Evolutionary conservation across 1,284 basidiomycete species (phyloP).

Genomic region (Rhodotorula glutinis): DNA sequence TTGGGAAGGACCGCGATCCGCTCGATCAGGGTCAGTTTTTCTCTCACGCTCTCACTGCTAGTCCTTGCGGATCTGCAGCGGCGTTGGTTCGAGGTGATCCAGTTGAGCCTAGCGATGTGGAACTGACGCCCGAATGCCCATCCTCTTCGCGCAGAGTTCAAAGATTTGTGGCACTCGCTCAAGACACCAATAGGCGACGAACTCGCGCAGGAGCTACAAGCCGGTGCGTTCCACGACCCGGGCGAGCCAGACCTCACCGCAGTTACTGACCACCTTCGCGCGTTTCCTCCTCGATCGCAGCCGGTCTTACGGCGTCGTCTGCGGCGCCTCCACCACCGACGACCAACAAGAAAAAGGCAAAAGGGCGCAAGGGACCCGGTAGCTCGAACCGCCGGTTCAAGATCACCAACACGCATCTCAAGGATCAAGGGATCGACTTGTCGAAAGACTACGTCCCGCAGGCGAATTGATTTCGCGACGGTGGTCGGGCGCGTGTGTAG

Average conservation of each 20-base stretch:
- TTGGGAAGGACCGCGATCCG: slow-evolving; percentile 58
- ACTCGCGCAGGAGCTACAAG: slow-evolving; percentile 24
- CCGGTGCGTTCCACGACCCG: slow-evolving; percentile 10
- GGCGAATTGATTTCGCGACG: background rate
- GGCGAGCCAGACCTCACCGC: background rate
- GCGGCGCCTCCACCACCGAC: slow-evolving; percentile 12
- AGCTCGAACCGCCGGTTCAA: slow-evolving; percentile 70
- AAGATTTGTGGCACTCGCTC: slow-evolving; percentile 76
- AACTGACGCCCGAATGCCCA: too few species aligned
- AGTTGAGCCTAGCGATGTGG: background rate
- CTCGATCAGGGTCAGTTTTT: slow-evolving; percentile 79
- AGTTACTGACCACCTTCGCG: background rate
- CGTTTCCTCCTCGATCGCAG: slow-evolving; percentile 3
- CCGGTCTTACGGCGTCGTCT: slow-evolving; percentile 36
- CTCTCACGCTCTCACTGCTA: too few species aligned
- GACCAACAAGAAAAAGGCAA: slow-evolving; percentile 62
- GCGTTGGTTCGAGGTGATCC: background rate
- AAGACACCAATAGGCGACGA: slow-evolving; percentile 76
- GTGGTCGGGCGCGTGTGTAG: too few species aligned
- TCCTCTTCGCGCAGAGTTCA: slow-evolving; percentile 63
- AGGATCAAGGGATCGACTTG: slow-evolving; percentile 67
- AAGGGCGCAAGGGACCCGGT: slow-evolving; percentile 64
- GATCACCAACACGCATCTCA: slow-evolving; percentile 82
- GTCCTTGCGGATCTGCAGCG: too few species aligned
- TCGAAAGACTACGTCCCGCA: slow-evolving; percentile 56